These are phyloP conservation scores for Leccinum sublutescens DNA, from an alignment of 768 basidiomycete genomes.

Conservation along the genomic window DNA sequence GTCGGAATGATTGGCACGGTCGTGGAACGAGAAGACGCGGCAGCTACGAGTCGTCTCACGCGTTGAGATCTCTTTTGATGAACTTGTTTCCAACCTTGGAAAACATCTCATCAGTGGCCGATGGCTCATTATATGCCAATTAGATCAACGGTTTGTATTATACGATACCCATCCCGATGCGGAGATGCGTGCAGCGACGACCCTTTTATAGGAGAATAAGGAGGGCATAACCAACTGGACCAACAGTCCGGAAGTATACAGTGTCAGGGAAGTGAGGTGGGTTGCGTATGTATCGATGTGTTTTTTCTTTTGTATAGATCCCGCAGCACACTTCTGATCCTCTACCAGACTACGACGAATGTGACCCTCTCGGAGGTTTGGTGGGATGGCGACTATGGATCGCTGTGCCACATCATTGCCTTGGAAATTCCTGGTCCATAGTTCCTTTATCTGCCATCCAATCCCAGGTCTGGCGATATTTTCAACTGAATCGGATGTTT, in stretches of 20 bases:
- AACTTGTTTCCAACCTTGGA: background rate
- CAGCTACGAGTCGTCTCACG: background rate
- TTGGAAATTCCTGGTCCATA: background rate
- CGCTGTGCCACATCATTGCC: background rate
- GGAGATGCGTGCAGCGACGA: background rate
- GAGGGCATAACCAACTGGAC: background rate
- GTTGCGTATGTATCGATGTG: background rate
- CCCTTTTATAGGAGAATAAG: background rate
- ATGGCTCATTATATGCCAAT: constrained; percentile 4
- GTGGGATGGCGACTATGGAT: too few relatives aligned
- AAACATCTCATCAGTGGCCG: background rate
- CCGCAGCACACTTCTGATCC: background rate
- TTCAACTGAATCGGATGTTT: too few relatives aligned
- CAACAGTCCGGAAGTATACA: background rate
- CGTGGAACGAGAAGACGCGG: background rate
- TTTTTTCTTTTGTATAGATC: background rate
- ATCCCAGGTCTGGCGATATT: too few relatives aligned
- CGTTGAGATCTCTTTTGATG: background rate
- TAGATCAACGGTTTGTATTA: background rate
- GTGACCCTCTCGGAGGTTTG: too few relatives aligned
- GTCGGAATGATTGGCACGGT: background rate
- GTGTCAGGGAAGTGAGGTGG: background rate
- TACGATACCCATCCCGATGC: background rate
- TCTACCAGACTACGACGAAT: background rate
- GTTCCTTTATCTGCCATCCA: background rate